These are phyloP conservation scores for Yamadazyma insecticola DNA, from an alignment of 805 yeast genomes.

Conservation along the genomic window DNA sequence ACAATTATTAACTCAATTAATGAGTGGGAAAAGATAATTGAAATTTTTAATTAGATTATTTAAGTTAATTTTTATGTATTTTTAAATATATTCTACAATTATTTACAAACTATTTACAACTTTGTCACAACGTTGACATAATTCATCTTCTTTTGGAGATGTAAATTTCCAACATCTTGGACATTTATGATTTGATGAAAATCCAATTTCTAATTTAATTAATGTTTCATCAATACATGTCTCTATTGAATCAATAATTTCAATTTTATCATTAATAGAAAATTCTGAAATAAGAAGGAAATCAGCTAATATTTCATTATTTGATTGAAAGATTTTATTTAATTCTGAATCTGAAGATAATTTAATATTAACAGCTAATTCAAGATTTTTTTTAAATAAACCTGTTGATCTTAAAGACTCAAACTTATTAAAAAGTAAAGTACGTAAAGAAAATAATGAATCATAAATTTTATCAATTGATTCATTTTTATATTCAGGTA, in stretches of 20 bases:
- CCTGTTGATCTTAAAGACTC: slow-evolving; percentile 56
- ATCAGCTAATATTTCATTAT: slow-evolving; percentile 25
- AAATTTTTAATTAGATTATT: too few relatives aligned
- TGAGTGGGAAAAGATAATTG: slow-evolving; percentile 70
- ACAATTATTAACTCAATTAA: slow-evolving; percentile 77
- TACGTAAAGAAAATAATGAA: too few relatives aligned
- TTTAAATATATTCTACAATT: too few relatives aligned
- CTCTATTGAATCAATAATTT: too few relatives aligned
- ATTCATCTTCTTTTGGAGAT: slow-evolving; percentile 42
- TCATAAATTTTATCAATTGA: too few relatives aligned
- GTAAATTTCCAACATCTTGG: slow-evolving; percentile 93
- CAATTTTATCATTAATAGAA: slow-evolving; percentile 11
- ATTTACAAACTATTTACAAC: slow-evolving; percentile 27
- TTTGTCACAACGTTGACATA: slow-evolving; percentile 64
- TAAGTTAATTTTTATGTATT: too few relatives aligned
- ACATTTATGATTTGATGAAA: slow-evolving; percentile 58
- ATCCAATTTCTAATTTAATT: slow-evolving; percentile 31
- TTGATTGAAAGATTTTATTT: slow-evolving; percentile 13
- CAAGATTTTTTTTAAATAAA: slow-evolving; percentile 54
- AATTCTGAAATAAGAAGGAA: slow-evolving; percentile 58
- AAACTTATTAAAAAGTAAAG: slow-evolving; percentile 46
- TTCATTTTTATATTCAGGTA: slow-evolving; percentile 33
- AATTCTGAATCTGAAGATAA: slow-evolving; percentile 8
- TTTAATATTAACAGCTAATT: slow-evolving; percentile 40
- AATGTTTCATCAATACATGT: too few relatives aligned